These are phyloP conservation scores for Trypanosoma mega DNA, from an alignment of 208 protist genomes.

Conservation along the genomic window DNA sequence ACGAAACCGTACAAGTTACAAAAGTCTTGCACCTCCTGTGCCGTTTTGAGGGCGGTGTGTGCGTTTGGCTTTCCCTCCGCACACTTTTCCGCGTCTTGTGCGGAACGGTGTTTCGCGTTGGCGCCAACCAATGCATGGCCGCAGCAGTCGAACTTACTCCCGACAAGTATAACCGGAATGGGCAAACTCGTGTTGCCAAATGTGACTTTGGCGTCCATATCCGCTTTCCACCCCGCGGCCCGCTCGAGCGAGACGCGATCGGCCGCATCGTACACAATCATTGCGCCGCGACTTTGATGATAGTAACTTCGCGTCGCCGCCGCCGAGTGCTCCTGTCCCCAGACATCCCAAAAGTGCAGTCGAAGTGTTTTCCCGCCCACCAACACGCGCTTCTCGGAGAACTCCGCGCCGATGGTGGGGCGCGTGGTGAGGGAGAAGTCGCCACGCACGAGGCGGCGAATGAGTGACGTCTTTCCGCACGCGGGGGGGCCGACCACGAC, in stretches of 20 bases:
- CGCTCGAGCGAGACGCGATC: background rate
- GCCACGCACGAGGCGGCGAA: background rate
- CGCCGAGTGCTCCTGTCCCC: background rate
- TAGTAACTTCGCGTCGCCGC: background rate
- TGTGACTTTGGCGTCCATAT: constrained; percentile 3
- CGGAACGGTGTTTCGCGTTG: background rate
- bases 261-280: constrained; percentile 5
- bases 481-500: constrained; percentile 1
- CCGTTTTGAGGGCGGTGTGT: background rate
- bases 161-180: constrained; percentile 8
- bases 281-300: background rate
- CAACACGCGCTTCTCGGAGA: constrained; percentile 1
- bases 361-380: background rate
- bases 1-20: background rate
- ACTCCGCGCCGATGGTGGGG: constrained; percentile 1
- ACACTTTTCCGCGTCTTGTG: background rate
- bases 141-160: constrained; percentile 5
- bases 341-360: constrained; percentile 14
- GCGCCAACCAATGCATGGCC: background rate
- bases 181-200: background rate
- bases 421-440: background rate
- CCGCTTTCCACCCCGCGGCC: constrained; percentile 2
- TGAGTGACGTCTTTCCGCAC: constrained; percentile 5
- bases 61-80: background rate
- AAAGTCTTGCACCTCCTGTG: constrained; percentile 1